A percentile compares a stretch with the other conserved stretches of the same genome.
These are phyloP conservation scores for Cenococcum geophilum DNA, from an alignment of 495 filamentous ascomycete genomes.

Conservation along the genomic window DNA sequence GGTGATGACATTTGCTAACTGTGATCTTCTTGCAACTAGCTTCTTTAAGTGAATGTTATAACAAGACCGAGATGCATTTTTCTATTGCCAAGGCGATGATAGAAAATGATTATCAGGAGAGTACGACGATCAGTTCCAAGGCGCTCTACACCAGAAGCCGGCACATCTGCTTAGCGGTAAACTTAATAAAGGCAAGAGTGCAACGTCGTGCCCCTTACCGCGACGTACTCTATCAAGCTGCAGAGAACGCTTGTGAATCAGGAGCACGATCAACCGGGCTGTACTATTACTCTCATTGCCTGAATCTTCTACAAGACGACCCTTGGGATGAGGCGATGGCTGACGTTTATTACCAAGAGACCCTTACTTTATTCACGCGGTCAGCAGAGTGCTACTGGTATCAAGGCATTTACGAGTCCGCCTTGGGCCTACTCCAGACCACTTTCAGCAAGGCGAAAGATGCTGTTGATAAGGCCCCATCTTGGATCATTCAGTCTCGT, in stretches of 20 bases:
- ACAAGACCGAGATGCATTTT: conserved; percentile 77
- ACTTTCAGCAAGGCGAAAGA: conserved; percentile 61
- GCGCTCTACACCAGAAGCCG: conserved; percentile 61
- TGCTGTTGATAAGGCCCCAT: conserved; percentile 67
- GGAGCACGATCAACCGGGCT: conserved; percentile 73
- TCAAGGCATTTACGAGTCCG: conserved; percentile 59
- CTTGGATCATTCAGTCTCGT: conserved; percentile 71
- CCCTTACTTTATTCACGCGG: conserved; percentile 62
- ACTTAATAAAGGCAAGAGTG: conserved; percentile 62
- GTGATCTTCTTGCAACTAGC: conserved; percentile 21
- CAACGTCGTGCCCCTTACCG: conserved; percentile 57
- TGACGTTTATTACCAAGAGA: conserved; percentile 85
- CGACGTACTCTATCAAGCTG: conserved; percentile 67
- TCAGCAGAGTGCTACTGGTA: conserved; percentile 78
- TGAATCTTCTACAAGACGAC: conserved; percentile 68
- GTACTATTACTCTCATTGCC: conserved; percentile 68
- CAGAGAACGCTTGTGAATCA: conserved; percentile 66
- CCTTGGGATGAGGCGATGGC: conserved; percentile 64
- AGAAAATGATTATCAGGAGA: conserved; percentile 57
- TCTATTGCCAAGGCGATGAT: conserved; percentile 72
- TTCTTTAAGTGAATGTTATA: conserved; percentile 58
- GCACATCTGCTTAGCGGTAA: conserved; percentile 67
- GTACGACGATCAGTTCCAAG: conserved; percentile 19
- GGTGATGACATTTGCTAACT: too few relatives aligned
- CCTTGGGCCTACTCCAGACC: conserved; percentile 55